Percentiles rank a stretch among this genome's conserved stretches.
Evolutionary conservation across 2,329 filamentous ascomycete genomes (phyloP).

Genomic region (Colletotrichum sp.): DNA sequence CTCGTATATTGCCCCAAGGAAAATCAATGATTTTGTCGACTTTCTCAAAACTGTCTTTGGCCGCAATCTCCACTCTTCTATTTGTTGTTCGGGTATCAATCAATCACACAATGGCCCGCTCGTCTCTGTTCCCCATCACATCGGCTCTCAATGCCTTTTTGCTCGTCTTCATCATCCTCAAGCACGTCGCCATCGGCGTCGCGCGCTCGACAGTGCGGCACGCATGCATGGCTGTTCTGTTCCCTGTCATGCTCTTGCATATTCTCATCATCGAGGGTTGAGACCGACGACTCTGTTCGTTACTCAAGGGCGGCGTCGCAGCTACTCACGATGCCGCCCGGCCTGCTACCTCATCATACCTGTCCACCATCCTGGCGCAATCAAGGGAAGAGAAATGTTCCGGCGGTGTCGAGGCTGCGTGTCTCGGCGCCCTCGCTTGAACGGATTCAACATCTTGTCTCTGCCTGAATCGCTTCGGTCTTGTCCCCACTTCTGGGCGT

Average conservation of each 20-base stretch:
- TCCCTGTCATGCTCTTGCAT: constrained; percentile 16
- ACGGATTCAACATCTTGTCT: neutral
- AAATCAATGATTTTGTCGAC: neutral
- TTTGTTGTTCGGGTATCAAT: neutral
- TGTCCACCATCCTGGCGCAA: neutral
- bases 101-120: neutral
- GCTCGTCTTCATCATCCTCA: constrained; percentile 16
- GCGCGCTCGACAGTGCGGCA: neutral
- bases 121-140: constrained; percentile 3
- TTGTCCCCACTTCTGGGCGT: neutral
- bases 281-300: neutral
- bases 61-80: neutral
- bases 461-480: neutral
- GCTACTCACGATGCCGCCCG: neutral
- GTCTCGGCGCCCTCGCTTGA: neutral
- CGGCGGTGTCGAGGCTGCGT: neutral
- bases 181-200: constrained; percentile 6
- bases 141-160: constrained; percentile 6
- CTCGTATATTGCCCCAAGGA: neutral
- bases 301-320: neutral
- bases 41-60: neutral
- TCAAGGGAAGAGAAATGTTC: neutral
- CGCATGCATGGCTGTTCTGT: constrained; percentile 1
- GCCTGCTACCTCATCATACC: neutral
- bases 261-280: constrained; percentile 8